Evolutionary conservation across 1,284 basidiomycete species (phyloP), one percentile per base, ranked within the genome.

Genomic region (Flammula alnicola): DNA sequence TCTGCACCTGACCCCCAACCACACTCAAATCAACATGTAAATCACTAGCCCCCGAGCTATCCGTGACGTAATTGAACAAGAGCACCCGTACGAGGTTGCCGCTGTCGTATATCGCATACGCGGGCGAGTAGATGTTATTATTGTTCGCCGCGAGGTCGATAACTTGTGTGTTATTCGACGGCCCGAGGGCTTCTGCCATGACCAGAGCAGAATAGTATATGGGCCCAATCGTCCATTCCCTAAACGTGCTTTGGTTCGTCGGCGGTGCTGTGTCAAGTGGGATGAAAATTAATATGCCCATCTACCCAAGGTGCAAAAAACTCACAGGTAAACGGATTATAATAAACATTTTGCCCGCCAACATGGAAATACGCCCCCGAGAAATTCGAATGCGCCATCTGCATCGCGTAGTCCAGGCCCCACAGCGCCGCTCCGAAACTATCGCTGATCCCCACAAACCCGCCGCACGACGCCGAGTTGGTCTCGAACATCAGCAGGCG

Each of bases 401-500:
- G 75, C 51, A 88, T 68, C 1, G 71, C 76, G 63, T 84, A 86
- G 59, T 88, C 86, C 23, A 85, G 47, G 0, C 71, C 80, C 91
- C 91, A 92, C 17, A 92, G 72, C 2, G 87, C 80, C 0, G 83
- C 82, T 2, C 81, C 86, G 59, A 88, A 92, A 17, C 76, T 79
- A 62, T 93, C 83, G 47, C 80, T 84, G 17, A 92, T 72, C 0
- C 90, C 90, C 1, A 80, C 70, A 63, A 93, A 91, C 7, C 91
- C 91, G 64, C 88, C 87, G 68, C 90, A 93, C 26, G 85, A 86
- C 0, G 87, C 91, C 0, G 88, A 85, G 68, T 93, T 93, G 8
- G 86, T 91, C 68, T 92, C 89, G 55, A 89, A 81, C 86, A 91
- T 87, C 36, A 88, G 52, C 46, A 88, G 68, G 2, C 78, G 77